Percentiles rank a stretch among this genome's conserved stretches.
These are phyloP conservation scores for Penicillium subrubescens DNA, from an alignment of 495 filamentous ascomycete genomes.

Conservation along the genomic window DNA sequence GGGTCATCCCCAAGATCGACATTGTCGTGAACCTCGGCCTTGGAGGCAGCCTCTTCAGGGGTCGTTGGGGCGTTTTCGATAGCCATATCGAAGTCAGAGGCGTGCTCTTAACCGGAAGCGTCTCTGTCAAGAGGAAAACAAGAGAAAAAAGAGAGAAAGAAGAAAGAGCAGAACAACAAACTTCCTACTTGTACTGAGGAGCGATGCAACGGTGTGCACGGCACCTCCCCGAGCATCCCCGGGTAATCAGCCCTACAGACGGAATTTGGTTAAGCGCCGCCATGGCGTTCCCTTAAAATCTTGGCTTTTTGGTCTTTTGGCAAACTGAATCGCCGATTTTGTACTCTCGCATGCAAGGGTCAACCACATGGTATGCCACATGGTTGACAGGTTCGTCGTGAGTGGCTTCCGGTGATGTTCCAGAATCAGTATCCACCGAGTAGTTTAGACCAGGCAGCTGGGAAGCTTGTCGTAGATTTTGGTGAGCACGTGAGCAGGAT, in stretches of 20 bases:
- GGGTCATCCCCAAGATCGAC: slow-evolving; percentile 8
- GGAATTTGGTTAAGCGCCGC: background rate
- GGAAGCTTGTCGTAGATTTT: background rate
- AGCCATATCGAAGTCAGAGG: background rate
- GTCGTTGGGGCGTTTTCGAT: background rate
- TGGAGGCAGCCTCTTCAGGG: background rate
- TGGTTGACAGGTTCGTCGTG: slow-evolving; percentile 1
- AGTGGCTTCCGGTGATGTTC: background rate
- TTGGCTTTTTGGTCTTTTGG: background rate
- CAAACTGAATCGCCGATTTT: background rate
- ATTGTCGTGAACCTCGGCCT: slow-evolving; percentile 3
- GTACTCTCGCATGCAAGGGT: background rate
- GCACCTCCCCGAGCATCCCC: background rate
- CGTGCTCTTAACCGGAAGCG: background rate
- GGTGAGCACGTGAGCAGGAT: background rate
- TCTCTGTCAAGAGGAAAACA: background rate
- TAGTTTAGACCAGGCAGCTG: background rate
- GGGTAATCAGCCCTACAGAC: background rate
- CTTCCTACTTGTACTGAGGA: background rate
- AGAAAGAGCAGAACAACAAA: background rate
- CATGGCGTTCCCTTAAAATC: background rate
- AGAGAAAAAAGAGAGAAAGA: background rate
- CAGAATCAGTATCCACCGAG: background rate
- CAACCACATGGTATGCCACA: background rate
- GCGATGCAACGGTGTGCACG: background rate